Evolutionary conservation across 2,329 filamentous ascomycete genomes (phyloP), one percentile per base, ranked within the genome.

Genomic region (Cylindrodendrum hubeiense): DNA sequence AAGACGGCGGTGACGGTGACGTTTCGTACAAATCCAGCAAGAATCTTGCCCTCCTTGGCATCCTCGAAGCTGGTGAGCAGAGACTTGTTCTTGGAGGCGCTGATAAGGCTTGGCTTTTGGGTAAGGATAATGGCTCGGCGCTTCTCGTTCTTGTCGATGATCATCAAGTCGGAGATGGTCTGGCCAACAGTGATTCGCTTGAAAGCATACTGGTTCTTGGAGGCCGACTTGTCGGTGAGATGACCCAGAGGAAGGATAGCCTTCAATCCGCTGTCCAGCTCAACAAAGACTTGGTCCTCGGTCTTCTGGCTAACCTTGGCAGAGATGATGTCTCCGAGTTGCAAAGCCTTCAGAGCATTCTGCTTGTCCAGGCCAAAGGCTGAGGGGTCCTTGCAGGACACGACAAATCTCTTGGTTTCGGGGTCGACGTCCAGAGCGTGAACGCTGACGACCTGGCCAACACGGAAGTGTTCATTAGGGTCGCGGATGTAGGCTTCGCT

Each of bases 401-500:
- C 93, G 39, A 93, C 89, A 69, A 99, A 87, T 70, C 92, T 91
- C 66, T 87, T 85, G 41, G 87, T 84, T 62, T 91, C 89, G 1
- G 90, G 83, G 71, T 97, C 90, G 53, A 98, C 89, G 53, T 91
- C 92, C 34, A 97, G 80, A n/a, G 97, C 90, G 74, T 95, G 93
- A 21, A 98, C 93, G 74, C 90, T 97, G 70, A 99, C 91, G 2
- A 97, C 95, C 78, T 99, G 96, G 1, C 96, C 97, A 46, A 90
- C 82, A 37, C 91, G 90, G 83, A 99, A 99, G 80, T 98, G 95
- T 75, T 97, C 90, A 49, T 88, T 89, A 5, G 96, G 94, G 75
- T 98, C 93, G 71, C 92, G 89, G 74, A 99, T 98, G 76, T 92
- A 98, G 12, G 95, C 94, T 78, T 99, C 96, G 77, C 96, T 98